These are phyloP conservation scores for Lasiodiplodia citricola DNA, from an alignment of 2,329 filamentous ascomycete species.

Conservation along the genomic window DNA sequence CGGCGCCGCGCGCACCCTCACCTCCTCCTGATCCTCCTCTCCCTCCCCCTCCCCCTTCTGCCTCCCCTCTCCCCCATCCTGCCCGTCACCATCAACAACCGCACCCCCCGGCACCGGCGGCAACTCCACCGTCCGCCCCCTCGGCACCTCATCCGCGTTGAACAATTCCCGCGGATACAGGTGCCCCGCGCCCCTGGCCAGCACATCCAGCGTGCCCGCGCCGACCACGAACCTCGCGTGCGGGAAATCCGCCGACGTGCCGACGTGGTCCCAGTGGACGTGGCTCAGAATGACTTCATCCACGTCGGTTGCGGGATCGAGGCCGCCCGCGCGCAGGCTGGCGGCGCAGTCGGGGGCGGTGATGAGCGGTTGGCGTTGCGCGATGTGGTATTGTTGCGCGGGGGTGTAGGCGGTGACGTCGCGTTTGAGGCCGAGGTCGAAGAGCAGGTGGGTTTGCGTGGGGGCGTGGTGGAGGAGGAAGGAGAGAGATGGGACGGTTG, in stretches of 20 bases:
- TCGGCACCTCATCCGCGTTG: slow-evolving; percentile 49
- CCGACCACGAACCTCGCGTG: slow-evolving; percentile 48
- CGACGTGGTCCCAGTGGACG: slow-evolving; percentile 51
- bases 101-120: slow-evolving; percentile 32
- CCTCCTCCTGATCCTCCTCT: no score
- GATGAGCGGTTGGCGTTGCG: slow-evolving; percentile 52
- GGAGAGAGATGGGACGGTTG: slow-evolving; percentile 59
- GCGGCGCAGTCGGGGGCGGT: slow-evolving; percentile 42
- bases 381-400: slow-evolving; percentile 52
- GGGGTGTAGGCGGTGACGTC: slow-evolving; percentile 51
- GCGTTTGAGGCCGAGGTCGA: slow-evolving; percentile 60
- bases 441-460: slow-evolving; percentile 39
- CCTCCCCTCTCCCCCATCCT: no score
- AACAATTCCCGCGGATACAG: slow-evolving; percentile 43
- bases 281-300: slow-evolving; percentile 48
- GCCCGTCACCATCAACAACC: not conserved
- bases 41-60: no score
- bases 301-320: slow-evolving; percentile 38
- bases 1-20: not conserved
- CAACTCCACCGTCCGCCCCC: slow-evolving; percentile 49
- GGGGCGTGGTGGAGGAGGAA: slow-evolving; percentile 58
- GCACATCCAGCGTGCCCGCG: slow-evolving; percentile 37
- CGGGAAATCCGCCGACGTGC: slow-evolving; percentile 45
- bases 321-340: slow-evolving; percentile 43
- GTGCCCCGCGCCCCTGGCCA: slow-evolving; percentile 30